These are phyloP conservation scores for Coemansia guatemalensis DNA, from an alignment of 192 early-diverging fungal species.

Conservation along the genomic window DNA sequence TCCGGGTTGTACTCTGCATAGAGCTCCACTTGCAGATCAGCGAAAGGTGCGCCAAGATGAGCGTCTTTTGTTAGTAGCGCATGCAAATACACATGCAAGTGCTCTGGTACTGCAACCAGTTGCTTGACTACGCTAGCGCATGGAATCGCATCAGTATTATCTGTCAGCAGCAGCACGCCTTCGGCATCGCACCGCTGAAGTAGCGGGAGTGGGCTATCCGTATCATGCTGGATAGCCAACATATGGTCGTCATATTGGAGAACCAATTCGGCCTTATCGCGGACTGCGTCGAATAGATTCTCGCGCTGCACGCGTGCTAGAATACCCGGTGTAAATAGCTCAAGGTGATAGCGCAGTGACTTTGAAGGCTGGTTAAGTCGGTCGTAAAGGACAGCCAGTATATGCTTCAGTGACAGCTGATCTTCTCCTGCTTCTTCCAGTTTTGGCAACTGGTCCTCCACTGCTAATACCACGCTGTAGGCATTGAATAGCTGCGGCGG, in stretches of 20 bases:
- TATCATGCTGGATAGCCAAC: constrained; percentile 14
- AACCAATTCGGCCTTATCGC: constrained; percentile 75
- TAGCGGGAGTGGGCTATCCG: constrained; percentile 14
- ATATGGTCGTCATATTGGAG: constrained; percentile 78
- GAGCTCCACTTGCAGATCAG: constrained; percentile 80
- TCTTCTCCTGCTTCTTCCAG: constrained; percentile 25
- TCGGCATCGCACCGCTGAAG: constrained; percentile 48
- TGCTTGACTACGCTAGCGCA: constrained; percentile 68
- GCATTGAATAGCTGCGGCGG: constrained; percentile 76
- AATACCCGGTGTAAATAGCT: constrained; percentile 67
- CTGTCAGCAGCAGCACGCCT: constrained; percentile 81
- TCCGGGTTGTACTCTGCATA: constrained; percentile 86
- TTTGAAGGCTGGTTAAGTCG: constrained; percentile 70
- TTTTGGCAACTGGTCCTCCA: constrained; percentile 61
- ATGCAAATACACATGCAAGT: constrained; percentile 89
- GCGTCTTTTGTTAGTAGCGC: constrained; percentile 64
- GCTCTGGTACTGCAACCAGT: constrained; percentile 59
- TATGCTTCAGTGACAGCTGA: constrained; percentile 66
- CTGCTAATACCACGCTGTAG: constrained; percentile 69
- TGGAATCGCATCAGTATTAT: constrained; percentile 81
- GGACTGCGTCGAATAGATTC: constrained; percentile 78
- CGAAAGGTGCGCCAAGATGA: constrained; percentile 70
- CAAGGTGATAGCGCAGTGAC: constrained; percentile 79
- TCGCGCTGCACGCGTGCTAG: constrained; percentile 73
- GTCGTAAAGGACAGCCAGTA: constrained; percentile 74